phyloP scores from a whole-genome alignment of 495 filamentous ascomycete genomes.

The Penicillium salamii region DNA sequence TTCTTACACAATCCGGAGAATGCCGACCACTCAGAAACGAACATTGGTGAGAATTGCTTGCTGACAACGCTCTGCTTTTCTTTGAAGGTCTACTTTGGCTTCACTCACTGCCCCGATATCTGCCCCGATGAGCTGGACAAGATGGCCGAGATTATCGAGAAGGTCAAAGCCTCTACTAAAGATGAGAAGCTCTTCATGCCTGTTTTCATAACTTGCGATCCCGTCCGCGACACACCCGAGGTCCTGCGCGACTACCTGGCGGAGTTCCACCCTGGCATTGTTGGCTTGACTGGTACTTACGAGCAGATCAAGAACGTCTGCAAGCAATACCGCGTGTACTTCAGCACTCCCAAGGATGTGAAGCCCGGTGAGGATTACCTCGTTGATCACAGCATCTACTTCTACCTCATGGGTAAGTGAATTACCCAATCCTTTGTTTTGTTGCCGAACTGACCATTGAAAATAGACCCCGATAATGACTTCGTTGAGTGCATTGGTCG shows the following conservation, averaged over 20 bases:
- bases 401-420: slow-evolving; percentile 86
- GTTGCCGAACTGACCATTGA: slow-evolving; percentile 6
- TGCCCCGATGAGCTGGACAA: slow-evolving; percentile 99
- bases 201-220: slow-evolving; percentile 94
- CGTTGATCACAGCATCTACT: slow-evolving; percentile 98
- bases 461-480: slow-evolving; percentile 85
- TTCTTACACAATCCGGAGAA: not conserved
- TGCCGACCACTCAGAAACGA: too few relatives aligned
- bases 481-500: slow-evolving; percentile 96
- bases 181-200: slow-evolving; percentile 58
- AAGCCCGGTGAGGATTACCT: slow-evolving; percentile 93
- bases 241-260: slow-evolving; percentile 79
- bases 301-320: slow-evolving; percentile 88
- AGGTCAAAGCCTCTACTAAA: slow-evolving; percentile 56
- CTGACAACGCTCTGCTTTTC: not conserved
- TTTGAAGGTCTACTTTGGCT: slow-evolving; percentile 87
- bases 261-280: slow-evolving; percentile 87
- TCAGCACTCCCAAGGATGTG: slow-evolving; percentile 83
- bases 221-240: slow-evolving; percentile 80
- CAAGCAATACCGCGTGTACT: slow-evolving; percentile 95
- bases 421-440: not conserved
- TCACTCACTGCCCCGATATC: slow-evolving; percentile 97
- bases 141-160: slow-evolving; percentile 90
- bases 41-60: too few relatives aligned
- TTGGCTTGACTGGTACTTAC: slow-evolving; percentile 90